These are phyloP conservation scores for Irpex rosettiformis DNA, from an alignment of 1,284 basidiomycete genomes.

Conservation along the genomic window DNA sequence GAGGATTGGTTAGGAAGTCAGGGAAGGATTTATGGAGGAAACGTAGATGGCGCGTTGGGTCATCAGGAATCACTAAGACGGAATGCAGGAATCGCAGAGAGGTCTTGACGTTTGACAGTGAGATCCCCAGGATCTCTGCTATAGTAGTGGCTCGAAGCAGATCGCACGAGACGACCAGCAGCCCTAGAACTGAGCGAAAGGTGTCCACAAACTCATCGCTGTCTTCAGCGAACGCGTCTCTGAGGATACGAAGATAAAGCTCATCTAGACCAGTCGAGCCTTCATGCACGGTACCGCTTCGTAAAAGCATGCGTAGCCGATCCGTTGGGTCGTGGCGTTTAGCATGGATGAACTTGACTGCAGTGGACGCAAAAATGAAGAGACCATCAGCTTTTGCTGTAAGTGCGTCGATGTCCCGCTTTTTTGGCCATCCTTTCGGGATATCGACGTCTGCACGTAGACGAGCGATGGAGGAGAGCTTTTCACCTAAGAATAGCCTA, in stretches of 20 bases:
- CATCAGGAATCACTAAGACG: background rate
- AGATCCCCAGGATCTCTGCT: background rate
- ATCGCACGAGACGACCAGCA: background rate
- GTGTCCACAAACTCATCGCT: background rate
- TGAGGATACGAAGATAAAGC: background rate
- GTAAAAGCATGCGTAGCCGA: background rate
- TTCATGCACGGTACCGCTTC: background rate
- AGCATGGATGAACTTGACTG: constrained; percentile 18
- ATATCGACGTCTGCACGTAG: constrained; percentile 8
- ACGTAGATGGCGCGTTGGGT: background rate
- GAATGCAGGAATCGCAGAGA: background rate
- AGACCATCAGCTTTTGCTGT: constrained; percentile 15
- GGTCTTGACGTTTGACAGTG: background rate
- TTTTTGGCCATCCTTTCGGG: constrained; percentile 15
- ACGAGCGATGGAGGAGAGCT: background rate
- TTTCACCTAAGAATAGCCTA: constrained; percentile 13
- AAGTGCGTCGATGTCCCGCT: constrained; percentile 12
- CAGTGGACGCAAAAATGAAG: constrained; percentile 25
- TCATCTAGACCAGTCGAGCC: background rate
- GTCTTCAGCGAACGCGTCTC: background rate
- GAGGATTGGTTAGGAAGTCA: background rate
- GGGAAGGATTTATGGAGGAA: background rate
- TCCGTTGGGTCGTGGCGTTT: background rate
- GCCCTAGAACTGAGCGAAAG: background rate
- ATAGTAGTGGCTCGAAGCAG: background rate